phyloP scores from a whole-genome alignment of 2,329 filamentous ascomycete genomes.

The Dryadomyces quercus-mongolicae region DNA sequence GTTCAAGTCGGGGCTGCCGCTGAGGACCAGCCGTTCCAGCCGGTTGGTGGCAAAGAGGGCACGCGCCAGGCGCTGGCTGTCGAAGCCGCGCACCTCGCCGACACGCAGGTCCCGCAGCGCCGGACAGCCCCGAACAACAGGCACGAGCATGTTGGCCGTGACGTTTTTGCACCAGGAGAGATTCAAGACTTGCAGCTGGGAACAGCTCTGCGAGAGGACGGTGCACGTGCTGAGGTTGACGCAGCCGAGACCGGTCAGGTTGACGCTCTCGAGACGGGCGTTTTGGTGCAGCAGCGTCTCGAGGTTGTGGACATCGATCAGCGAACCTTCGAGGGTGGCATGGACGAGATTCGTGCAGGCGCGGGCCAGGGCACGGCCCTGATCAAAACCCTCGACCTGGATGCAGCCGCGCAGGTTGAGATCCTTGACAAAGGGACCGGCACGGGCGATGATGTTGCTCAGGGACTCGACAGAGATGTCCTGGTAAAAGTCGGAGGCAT shows the following conservation, averaged over 20 bases:
- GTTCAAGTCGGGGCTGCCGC: conserved; percentile 65
- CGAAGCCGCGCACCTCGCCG: conserved; percentile 70
- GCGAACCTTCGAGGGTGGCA: conserved; percentile 77
- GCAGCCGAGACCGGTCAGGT: conserved; percentile 68
- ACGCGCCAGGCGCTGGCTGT: conserved; percentile 58
- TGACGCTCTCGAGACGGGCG: conserved; percentile 66
- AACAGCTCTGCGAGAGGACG: conserved; percentile 71
- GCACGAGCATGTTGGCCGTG: conserved; percentile 62
- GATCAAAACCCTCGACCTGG: conserved; percentile 74
- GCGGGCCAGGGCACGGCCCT: conserved; percentile 64
- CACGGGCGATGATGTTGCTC: conserved; percentile 70
- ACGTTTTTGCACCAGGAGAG: conserved; percentile 89
- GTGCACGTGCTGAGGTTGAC: conserved; percentile 79
- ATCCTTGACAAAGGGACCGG: conserved; percentile 82
- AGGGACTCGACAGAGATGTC: conserved; percentile 77
- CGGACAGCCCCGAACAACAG: conserved; percentile 60
- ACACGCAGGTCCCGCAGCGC: conserved; percentile 69
- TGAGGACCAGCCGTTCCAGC: conserved; percentile 70
- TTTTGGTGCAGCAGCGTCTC: conserved; percentile 68
- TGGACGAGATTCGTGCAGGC: conserved; percentile 79
- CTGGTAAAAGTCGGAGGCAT: conserved; percentile 76
- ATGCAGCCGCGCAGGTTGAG: conserved; percentile 86
- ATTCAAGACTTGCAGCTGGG: conserved; percentile 71
- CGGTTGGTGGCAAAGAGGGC: conserved; percentile 70
- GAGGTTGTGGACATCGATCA: conserved; percentile 64